These are phyloP conservation scores for Fusarium pseudocircinatum DNA, from an alignment of 2,329 filamentous ascomycete species.

Conservation along the genomic window DNA sequence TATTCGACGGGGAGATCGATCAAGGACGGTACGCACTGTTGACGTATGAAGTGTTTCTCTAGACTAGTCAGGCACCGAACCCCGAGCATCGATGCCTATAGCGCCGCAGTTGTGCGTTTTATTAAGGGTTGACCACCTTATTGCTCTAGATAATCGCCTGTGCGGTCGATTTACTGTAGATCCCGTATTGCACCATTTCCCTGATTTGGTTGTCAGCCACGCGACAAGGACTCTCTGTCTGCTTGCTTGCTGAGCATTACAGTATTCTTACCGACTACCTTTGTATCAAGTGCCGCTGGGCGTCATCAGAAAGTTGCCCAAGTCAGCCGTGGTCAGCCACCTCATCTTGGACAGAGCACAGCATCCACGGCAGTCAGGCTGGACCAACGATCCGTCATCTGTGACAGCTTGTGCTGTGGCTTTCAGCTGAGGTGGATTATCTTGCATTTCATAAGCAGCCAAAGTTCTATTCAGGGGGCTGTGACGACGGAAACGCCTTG, in stretches of 20 bases:
- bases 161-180: conserved; percentile 22
- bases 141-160: conserved; percentile 23
- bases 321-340: conserved; percentile 7
- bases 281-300: not conserved
- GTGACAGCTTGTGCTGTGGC: conserved; percentile 22
- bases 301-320: conserved; percentile 18
- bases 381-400: conserved; percentile 19
- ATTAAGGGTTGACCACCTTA: conserved; percentile 18
- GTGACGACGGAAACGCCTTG: conserved; percentile 21
- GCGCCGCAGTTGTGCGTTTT: conserved; percentile 24
- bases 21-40: conserved; percentile 19
- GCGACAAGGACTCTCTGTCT: conserved; percentile 22
- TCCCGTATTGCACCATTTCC: conserved; percentile 29
- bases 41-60: conserved; percentile 29
- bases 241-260: not conserved
- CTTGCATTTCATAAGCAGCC: conserved; percentile 17
- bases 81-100: conserved; percentile 29
- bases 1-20: conserved; percentile 12
- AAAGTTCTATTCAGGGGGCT: conserved; percentile 16
- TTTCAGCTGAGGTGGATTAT: conserved; percentile 32
- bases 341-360: conserved; percentile 5
- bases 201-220: conserved; percentile 37
- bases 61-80: conserved; percentile 37
- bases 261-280: not conserved
- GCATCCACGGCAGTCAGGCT: not conserved